Conservation (phyloP, 768 basidiomycete genomes). For the Multifurca ochricompacta region DNA sequence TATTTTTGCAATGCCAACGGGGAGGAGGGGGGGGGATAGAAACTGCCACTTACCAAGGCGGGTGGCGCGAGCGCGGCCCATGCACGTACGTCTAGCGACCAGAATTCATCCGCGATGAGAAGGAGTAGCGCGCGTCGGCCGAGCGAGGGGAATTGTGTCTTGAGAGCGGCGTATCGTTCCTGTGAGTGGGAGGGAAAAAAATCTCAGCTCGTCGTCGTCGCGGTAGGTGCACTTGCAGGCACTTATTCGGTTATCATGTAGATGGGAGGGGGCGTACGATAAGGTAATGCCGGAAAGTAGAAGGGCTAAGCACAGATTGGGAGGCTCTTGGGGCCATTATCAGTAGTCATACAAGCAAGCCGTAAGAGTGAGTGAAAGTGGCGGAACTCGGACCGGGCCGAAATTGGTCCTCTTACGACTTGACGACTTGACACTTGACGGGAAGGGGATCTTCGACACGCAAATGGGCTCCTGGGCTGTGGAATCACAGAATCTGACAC, state of each 20-base stretch:
- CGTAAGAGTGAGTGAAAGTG: too few relatives aligned
- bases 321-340: not conserved
- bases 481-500: too few relatives aligned
- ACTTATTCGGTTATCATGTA: too few relatives aligned
- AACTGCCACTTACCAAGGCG: too few relatives aligned
- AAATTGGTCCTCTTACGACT: too few relatives aligned
- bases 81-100: constrained; percentile 9
- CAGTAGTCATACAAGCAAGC: too few relatives aligned
- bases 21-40: not conserved
- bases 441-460: too few relatives aligned
- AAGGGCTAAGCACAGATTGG: not conserved
- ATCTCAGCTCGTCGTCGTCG: not conserved
- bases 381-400: too few relatives aligned
- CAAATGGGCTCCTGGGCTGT: too few relatives aligned
- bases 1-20: not conserved
- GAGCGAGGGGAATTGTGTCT: not conserved
- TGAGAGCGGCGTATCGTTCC: constrained; percentile 9
- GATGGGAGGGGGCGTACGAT: not conserved
- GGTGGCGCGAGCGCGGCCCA: not conserved
- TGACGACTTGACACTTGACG: too few relatives aligned
- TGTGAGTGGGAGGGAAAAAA: not conserved
- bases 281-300: constrained; percentile 4
- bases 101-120: constrained; percentile 9
- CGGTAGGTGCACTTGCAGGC: not conserved
- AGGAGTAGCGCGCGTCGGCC: not conserved